Evolutionary conservation across 441 rosid genomes (phyloP).

Genomic region (Aleurites moluccanus): DNA sequence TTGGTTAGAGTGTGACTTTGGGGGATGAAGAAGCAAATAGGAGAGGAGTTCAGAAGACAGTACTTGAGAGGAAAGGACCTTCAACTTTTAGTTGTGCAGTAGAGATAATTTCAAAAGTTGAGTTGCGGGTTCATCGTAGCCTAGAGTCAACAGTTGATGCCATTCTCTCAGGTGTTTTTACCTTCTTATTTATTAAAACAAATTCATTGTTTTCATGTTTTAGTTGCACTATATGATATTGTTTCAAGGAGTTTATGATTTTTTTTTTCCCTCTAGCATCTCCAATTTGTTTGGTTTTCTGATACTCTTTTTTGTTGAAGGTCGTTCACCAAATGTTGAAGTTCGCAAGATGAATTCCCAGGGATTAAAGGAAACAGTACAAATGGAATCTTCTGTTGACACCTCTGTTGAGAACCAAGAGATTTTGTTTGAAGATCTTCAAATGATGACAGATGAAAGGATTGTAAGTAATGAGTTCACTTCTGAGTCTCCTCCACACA

Average conservation of each 20-base stretch:
- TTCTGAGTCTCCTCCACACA: constrained; percentile 30
- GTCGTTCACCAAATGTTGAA: constrained; percentile 62
- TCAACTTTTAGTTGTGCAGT: constrained; percentile 75
- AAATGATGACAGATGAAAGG: constrained; percentile 32
- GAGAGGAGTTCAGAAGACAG: constrained; percentile 86
- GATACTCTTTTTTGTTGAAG: constrained; percentile 41
- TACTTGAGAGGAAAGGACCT: constrained; percentile 89
- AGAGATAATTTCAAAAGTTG: constrained; percentile 79
- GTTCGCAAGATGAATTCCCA: constrained; percentile 56
- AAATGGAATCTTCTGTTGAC: constrained; percentile 32
- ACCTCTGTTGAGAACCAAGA: constrained; percentile 32
- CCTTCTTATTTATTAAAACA: constrained; percentile 11
- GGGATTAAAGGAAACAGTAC: constrained; percentile 34
- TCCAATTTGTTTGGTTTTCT: constrained; percentile 19
- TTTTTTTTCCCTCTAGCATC: background rate
- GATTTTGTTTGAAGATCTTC: constrained; percentile 34
- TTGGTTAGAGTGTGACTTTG: constrained; percentile 70
- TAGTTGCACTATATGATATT: background rate
- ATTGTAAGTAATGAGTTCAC: constrained; percentile 31
- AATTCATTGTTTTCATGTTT: constrained; percentile 5
- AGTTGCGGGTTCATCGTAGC: constrained; percentile 83
- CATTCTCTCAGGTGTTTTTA: constrained; percentile 60
- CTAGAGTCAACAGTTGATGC: constrained; percentile 94
- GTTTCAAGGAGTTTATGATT: background rate
- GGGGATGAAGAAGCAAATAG: constrained; percentile 91